These are phyloP conservation scores for Spencermartinsiella europaea DNA, from an alignment of 805 yeast genomes.

Conservation along the genomic window DNA sequence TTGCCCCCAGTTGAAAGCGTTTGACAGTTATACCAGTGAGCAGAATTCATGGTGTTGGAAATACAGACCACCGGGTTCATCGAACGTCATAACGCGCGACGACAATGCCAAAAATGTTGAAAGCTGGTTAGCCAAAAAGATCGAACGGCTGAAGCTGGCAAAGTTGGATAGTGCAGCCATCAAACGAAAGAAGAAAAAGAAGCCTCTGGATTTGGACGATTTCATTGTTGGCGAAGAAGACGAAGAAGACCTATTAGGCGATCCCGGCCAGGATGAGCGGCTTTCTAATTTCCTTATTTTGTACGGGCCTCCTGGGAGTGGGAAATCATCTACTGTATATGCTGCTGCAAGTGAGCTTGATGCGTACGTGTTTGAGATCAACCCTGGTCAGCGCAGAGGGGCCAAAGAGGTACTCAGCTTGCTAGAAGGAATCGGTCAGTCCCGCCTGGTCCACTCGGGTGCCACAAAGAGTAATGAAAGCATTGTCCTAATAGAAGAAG, in stretches of 20 bases:
- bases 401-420: slow-evolving; percentile 61
- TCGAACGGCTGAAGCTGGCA: slow-evolving; percentile 8
- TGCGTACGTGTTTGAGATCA: slow-evolving; percentile 78
- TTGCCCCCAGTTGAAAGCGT: slow-evolving; percentile 11
- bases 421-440: slow-evolving; percentile 76
- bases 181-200: slow-evolving; percentile 6
- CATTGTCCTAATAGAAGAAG: slow-evolving; percentile 77
- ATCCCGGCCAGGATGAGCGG: slow-evolving; percentile 2
- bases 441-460: slow-evolving; percentile 61
- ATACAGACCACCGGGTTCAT: slow-evolving; percentile 14
- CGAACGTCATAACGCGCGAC: slow-evolving; percentile 8
- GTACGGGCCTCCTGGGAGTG: slow-evolving; percentile 67
- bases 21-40: slow-evolving; percentile 17
- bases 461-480: slow-evolving; percentile 40
- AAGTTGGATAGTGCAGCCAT: not conserved
- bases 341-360: slow-evolving; percentile 56
- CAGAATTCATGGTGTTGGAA: slow-evolving; percentile 15
- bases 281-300: slow-evolving; percentile 30
- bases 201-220: slow-evolving; percentile 22
- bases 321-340: slow-evolving; percentile 72
- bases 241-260: slow-evolving; percentile 20
- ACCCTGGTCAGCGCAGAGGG: slow-evolving; percentile 67
- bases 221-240: slow-evolving; percentile 30
- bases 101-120: slow-evolving; percentile 7
- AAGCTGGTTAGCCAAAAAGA: slow-evolving; percentile 15